Evolutionary conservation across 2,329 filamentous ascomycete genomes (phyloP), one percentile per base, ranked within the genome.

Genomic region (Colletotrichum sp.): DNA sequence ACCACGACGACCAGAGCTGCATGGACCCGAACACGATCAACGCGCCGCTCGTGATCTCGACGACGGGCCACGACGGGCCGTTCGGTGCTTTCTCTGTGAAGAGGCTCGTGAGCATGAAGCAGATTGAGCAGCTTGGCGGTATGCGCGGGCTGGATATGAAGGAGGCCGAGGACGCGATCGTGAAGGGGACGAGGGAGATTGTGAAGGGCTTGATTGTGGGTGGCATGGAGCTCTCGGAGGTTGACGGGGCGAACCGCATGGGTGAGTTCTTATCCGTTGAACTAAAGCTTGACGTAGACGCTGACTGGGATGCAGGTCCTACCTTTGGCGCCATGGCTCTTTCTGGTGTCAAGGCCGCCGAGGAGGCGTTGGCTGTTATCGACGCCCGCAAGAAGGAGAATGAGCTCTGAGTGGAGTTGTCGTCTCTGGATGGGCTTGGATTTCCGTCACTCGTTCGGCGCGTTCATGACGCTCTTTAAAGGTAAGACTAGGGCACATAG

Each of bases 21-120:
- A 98, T 98, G 96, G 96, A 98, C 85, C 96, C 96, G 79, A 98
- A 97, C 91, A 98, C 96, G 81, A 98, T 98, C 91, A 98, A 98
- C 83, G 95, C 95, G 1, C 95, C 96, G 2, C 85, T 98, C 75
- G 89, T 98, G 82, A 94, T 98, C 87, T 95, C 93, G 74, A 98
- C 96, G 28, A 98, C 96, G 0, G 96, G 96, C 67, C 96, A 98
- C 81, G 96, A 98, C 79, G 96, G 91, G 1, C 96, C 96, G 18
- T 98, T 98, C 83, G 96, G 96, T 63, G 96, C 96, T 66, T 98
- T 98, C 88, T 94, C 88, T 79, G 96, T 95, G 84, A 98, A 98
- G 91, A 92, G 96, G 65, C 93, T 98, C 55, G 96, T 98, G 64
- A 94, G 93, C 85, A 98, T 98, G 95, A 91, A 94, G 85, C 91